Percentiles rank a stretch among this genome's conserved stretches.
Conservation (phyloP, 208 protist species). For the Trypanosoma cruzi region DNA sequence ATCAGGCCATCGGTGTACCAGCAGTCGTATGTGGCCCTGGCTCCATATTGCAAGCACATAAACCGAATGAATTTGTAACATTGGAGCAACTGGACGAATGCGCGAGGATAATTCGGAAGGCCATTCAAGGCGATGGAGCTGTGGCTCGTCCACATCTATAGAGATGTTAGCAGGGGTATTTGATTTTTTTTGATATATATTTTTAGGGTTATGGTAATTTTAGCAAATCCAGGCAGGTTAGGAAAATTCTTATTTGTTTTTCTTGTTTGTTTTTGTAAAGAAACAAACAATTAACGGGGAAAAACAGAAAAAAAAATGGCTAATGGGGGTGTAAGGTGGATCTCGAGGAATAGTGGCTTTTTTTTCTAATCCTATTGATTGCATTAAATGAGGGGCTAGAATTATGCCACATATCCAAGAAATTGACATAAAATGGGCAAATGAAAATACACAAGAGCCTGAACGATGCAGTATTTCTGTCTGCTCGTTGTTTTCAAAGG, state of each 20-base stretch:
- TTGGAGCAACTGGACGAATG: slow-evolving; percentile 59
- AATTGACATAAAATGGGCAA: no score
- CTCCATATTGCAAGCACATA: slow-evolving; percentile 65
- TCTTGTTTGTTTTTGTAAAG: slow-evolving; percentile 8
- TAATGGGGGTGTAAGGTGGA: no score
- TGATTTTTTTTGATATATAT: not conserved
- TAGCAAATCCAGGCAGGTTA: not conserved
- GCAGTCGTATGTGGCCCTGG: slow-evolving; percentile 66
- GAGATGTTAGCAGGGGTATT: not conserved
- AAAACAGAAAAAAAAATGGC: not conserved
- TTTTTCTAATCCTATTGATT: no score
- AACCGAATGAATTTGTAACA: slow-evolving; percentile 64
- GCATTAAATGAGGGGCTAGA: no score
- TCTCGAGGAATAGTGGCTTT: no score
- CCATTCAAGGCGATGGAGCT: slow-evolving; percentile 33
- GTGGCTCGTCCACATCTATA: slow-evolving; percentile 34
- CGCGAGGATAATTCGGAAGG: slow-evolving; percentile 34
- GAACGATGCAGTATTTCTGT: not conserved
- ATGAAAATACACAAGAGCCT: no score
- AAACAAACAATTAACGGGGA: not conserved
- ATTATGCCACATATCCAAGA: no score
- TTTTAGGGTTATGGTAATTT: not conserved
- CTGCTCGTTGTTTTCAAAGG: not conserved
- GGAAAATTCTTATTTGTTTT: slow-evolving; percentile 9
- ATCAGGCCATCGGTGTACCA: slow-evolving; percentile 50